Evolutionary conservation across 83 land plant genomes (phyloP), one percentile per base, ranked within the genome.

Genomic region (Diphasiastrum complanatum): DNA sequence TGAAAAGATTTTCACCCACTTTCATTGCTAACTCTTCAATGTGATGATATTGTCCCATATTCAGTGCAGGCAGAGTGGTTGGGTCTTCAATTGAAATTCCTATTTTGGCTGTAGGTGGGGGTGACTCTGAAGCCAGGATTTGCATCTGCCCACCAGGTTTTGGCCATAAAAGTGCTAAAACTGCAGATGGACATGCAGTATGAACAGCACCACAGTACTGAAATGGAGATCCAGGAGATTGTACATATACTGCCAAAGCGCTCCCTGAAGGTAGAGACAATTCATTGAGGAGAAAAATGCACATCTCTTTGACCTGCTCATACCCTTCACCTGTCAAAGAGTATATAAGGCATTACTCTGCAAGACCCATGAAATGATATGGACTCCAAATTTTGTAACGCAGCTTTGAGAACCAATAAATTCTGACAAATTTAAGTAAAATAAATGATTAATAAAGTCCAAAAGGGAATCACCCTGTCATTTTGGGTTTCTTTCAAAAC

Each of bases 1-100:
- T 93, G 77, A 93, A 89, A 60, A 93, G 70, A 35, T 83, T 93
- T 68, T 93, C 96, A 24, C 98, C 98, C 2, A 93, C 92, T 66
- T 76, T 79, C 72, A 93, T 8, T 6, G 98, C 98, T 50, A 89
- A 63, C 58, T 75, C 74, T 79, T 93, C 99, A 36, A 83, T 78
- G 28, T 69, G 70, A 62, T 71, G 48, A 74, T 78, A 81, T 35
- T 79, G 80, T 14, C 72, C 76, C 2, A 71, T 72, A 59, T 79
- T 79, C 16, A 79, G 63, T 27, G 77, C 79, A 5, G 83, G 81
- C 24, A 80, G 80, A 20, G 78, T 78, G 3, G 63, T 68, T 2
- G 81, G 58, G 52, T 80, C 82, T 56, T 75, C 61, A 78, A 75
- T 54, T 73, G 92, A 54, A 51, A 79, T 56, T 16, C 82, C 82